Percentiles rank a stretch among this genome's conserved stretches.
These are phyloP conservation scores for Aspergillus asperescens DNA, from an alignment of 495 filamentous ascomycete species.

Conservation along the genomic window DNA sequence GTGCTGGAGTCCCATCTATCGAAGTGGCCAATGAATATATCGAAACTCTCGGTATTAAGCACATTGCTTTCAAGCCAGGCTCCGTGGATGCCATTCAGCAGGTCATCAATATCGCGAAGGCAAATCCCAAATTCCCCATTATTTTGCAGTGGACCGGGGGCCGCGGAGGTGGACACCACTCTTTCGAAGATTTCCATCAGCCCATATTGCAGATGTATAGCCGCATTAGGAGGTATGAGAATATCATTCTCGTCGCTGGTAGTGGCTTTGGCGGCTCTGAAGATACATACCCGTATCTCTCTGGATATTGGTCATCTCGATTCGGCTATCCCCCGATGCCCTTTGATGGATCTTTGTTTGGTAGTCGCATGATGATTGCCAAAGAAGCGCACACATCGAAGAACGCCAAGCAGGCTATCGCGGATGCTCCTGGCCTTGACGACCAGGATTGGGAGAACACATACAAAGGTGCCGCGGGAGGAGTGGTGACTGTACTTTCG, in stretches of 20 bases:
- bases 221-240: conserved; percentile 72
- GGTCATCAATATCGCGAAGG: conserved; percentile 88
- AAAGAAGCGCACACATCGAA: conserved; percentile 92
- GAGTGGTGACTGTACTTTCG: conserved; percentile 93
- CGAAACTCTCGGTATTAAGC: conserved; percentile 86
- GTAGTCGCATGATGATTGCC: conserved; percentile 89
- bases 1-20: conserved; percentile 88
- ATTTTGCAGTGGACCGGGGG: conserved; percentile 95
- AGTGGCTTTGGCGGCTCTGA: conserved; percentile 89
- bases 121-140: conserved; percentile 82
- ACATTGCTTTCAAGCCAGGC: conserved; percentile 93
- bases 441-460: conserved; percentile 95
- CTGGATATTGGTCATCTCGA: conserved; percentile 75
- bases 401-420: conserved; percentile 92
- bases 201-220: conserved; percentile 90
- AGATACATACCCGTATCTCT: conserved; percentile 90
- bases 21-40: conserved; percentile 95
- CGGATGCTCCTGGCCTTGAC: conserved; percentile 81
- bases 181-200: conserved; percentile 91
- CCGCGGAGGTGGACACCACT: conserved; percentile 90
- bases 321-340: conserved; percentile 93
- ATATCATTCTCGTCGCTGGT: conserved; percentile 83
- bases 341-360: conserved; percentile 85
- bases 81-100: conserved; percentile 83
- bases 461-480: conserved; percentile 85